Conservation (phyloP, 1,139 yeast species). For the Yamadazyma membranifaciens region DNA sequence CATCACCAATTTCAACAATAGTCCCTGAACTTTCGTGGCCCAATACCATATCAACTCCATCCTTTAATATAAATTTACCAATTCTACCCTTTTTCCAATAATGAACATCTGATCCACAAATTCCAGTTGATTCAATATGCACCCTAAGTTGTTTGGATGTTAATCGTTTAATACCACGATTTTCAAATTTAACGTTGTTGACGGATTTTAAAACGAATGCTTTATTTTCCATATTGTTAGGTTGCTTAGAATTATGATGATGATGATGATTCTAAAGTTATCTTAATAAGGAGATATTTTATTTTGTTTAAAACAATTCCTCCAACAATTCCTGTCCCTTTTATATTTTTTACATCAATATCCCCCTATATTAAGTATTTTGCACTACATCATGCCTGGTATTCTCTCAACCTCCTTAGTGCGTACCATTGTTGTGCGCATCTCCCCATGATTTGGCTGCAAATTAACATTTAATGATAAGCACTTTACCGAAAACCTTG, state of each 20-base stretch:
- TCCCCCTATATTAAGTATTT: not conserved
- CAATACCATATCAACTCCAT: constrained; percentile 57
- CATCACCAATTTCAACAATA: constrained; percentile 62
- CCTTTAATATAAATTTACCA: constrained; percentile 64
- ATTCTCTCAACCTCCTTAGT: constrained; percentile 2
- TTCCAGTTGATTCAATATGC: constrained; percentile 53
- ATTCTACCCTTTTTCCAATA: constrained; percentile 78
- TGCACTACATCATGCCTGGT: not conserved
- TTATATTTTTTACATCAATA: too few relatives aligned
- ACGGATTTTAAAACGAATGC: constrained; percentile 60
- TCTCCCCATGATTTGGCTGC: not conserved
- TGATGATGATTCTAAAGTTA: too few relatives aligned
- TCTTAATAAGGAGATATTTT: not conserved
- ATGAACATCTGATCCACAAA: constrained; percentile 88
- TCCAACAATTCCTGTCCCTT: not conserved
- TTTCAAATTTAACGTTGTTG: constrained; percentile 57
- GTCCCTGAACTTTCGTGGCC: constrained; percentile 80
- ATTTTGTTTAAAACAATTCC: too few relatives aligned
- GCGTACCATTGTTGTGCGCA: too few relatives aligned
- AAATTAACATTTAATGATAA: not conserved
- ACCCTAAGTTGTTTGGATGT: constrained; percentile 15
- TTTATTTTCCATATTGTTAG: constrained; percentile 44
- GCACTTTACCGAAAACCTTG: not conserved
- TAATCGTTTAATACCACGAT: constrained; percentile 48
- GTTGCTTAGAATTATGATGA: not conserved